Conservation (phyloP, 345 rosid species). For the Ceriops zippeliana region DNA sequence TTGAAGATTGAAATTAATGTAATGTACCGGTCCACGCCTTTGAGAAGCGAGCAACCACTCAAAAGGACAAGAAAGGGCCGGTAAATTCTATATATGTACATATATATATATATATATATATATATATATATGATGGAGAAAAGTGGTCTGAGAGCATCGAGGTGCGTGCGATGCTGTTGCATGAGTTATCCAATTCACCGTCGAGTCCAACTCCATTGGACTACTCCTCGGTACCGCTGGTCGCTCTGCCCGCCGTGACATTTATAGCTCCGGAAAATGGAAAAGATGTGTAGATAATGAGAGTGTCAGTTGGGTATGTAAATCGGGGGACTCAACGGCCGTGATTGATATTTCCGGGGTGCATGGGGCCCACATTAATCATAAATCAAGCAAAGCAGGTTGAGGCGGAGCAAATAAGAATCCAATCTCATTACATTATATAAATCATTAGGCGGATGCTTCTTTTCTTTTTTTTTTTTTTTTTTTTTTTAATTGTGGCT, state of each 20-base stretch:
- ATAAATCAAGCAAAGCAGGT: too few relatives aligned
- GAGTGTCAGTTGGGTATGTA: not conserved
- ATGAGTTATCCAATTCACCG: not conserved
- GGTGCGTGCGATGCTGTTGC: slow-evolving; percentile 3
- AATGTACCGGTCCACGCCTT: not conserved
- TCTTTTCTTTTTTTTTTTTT: too few relatives aligned
- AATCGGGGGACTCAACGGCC: too few relatives aligned
- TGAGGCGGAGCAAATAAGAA: too few relatives aligned
- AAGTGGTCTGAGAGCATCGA: slow-evolving; percentile 5
- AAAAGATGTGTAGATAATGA: not conserved
- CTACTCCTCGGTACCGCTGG: not conserved
- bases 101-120: too few relatives aligned
- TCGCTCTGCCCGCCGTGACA: not conserved
- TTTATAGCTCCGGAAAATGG: not conserved
- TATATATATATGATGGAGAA: too few relatives aligned
- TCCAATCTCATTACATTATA: too few relatives aligned
- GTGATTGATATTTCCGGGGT: too few relatives aligned
- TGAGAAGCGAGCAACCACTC: not conserved
- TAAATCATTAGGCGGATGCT: too few relatives aligned
- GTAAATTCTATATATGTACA: not conserved
- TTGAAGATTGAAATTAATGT: not conserved
- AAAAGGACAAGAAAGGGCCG: not conserved
- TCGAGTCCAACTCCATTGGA: too few relatives aligned
- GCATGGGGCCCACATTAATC: too few relatives aligned
- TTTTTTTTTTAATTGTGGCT: too few relatives aligned